A percentile compares a stretch with the other conserved stretches of the same genome.
Evolutionary conservation across 306 rosid genomes (phyloP).

Genomic region (Crotalaria pallida): DNA sequence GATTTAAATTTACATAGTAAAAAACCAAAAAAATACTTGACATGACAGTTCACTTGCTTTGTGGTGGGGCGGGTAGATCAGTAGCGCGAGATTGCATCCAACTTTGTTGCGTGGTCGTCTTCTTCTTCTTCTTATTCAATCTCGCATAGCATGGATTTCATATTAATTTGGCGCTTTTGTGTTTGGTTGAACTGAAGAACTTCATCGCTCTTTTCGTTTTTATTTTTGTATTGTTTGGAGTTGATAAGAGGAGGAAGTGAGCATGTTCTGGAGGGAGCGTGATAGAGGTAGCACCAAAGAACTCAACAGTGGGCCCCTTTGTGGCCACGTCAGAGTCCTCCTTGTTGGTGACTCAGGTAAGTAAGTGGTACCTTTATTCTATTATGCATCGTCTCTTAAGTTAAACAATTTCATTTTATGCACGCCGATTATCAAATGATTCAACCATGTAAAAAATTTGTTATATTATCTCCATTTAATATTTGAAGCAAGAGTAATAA

Average conservation of each 20-base stretch:
- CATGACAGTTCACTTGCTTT: background rate
- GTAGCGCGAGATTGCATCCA: background rate
- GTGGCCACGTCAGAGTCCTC: conserved; percentile 72
- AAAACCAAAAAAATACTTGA: no score
- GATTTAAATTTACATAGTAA: no score
- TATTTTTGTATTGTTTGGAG: no score
- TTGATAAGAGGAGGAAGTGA: no score
- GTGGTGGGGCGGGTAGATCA: background rate
- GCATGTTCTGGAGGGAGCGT: conserved; percentile 72
- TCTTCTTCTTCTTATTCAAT: no score
- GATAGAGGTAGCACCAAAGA: conserved; percentile 56
- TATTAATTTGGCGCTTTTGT: conserved; percentile 14
- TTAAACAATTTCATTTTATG: no score
- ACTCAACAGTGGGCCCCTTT: conserved; percentile 47
- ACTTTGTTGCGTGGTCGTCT: background rate
- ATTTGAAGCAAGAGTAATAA: no score
- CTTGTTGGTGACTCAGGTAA: conserved; percentile 75
- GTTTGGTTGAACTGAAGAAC: conserved; percentile 30
- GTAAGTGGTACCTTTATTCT: no score
- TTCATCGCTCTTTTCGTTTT: conserved; percentile 24
- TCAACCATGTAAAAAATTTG: no score
- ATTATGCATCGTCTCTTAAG: no score
- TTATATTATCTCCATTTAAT: no score
- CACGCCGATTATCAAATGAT: no score
- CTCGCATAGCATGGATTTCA: conserved; percentile 27